A percentile compares a stretch with the other conserved stretches of the same genome.
Conservation (phyloP, 352 stramenopile genomes). For the Phytophthora cryptogea region DNA sequence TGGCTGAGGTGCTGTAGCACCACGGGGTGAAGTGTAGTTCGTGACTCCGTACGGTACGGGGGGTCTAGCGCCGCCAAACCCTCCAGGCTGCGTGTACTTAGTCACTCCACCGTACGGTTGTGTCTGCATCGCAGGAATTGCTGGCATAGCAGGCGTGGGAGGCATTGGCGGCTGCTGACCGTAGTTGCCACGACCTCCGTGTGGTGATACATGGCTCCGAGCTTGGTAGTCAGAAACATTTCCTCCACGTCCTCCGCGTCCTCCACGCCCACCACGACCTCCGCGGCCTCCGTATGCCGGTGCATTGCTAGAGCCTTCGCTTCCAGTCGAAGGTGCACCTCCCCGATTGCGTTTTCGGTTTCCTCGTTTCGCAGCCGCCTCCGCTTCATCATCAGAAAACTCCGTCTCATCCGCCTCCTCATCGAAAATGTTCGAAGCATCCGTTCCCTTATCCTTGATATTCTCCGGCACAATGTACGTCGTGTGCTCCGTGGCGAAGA, state of each 20-base stretch:
- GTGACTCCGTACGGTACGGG: slow-evolving; percentile 39
- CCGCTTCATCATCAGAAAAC: slow-evolving; percentile 86
- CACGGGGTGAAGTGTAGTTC: slow-evolving; percentile 43
- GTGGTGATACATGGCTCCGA: slow-evolving; percentile 10
- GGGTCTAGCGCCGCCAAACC: slow-evolving; percentile 15
- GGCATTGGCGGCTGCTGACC: slow-evolving; percentile 18
- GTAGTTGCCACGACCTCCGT: slow-evolving; percentile 16
- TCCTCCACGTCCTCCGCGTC: slow-evolving; percentile 24
- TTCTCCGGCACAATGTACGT: slow-evolving; percentile 80
- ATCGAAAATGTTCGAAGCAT: slow-evolving; percentile 88
- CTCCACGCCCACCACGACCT: slow-evolving; percentile 24
- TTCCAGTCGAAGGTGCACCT: slow-evolving; percentile 12
- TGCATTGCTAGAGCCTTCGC: slow-evolving; percentile 7
- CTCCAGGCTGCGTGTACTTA: slow-evolving; percentile 53
- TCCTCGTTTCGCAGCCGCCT: slow-evolving; percentile 67
- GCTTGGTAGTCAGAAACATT: slow-evolving; percentile 25
- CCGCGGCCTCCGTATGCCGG: slow-evolving; percentile 16
- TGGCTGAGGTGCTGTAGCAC: slow-evolving; percentile 24
- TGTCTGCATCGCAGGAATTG: slow-evolving; percentile 38
- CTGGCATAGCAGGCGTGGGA: not conserved
- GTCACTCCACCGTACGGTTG: slow-evolving; percentile 50
- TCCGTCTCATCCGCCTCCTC: slow-evolving; percentile 79
- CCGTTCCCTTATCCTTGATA: slow-evolving; percentile 82
- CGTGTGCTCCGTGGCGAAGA: slow-evolving; percentile 77
- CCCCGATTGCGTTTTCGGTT: slow-evolving; percentile 73